Evolutionary conservation across 2,329 filamentous ascomycete genomes (phyloP), one percentile per base, ranked within the genome.

Genomic region (Aspergillus tubingensis): DNA sequence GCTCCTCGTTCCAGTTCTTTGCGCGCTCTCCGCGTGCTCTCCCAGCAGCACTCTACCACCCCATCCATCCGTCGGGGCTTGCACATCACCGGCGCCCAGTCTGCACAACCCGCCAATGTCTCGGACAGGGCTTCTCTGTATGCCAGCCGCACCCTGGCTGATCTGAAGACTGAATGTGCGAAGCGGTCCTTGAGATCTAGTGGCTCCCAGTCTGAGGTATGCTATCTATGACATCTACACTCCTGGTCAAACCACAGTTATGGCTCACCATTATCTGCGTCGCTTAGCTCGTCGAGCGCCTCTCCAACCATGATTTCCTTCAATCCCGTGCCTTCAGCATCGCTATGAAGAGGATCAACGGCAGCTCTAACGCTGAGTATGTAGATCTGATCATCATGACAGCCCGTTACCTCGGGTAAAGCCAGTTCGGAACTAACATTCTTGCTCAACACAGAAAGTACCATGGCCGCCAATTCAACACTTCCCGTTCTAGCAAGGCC

Each of bases 81-180:
- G 53, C 83, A 85, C 76, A 86, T 87, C 77, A 88, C 86, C 38
- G 85, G 85, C 57, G 82, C 82, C 41, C 79, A 85, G 27, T 85
- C 84, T 54, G 85, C 82, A 62, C 69, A 84, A 76, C 65, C 79
- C 72, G 68, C 76, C 79, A 75, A 79, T 74, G 68, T 81, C 68
- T 71, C 79, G 32, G 83, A 85, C 66, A 82, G 82, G 67, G 77
- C 82, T 17, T 79, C 79, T 44, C 70, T 80, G 58, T 83, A 83
- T 60, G 76, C 81, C 36, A 80, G 83, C 59, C 80, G 80, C 62
- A 82, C 79, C 62, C 73, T 85, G 48, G 76, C 80, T 53, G 81
- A 83, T 57, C 78, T 85, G 30, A 80, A 80, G 65, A 70, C 70
- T 13, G 83, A 85, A 65, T 84, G 82, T 74, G 74, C 80, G 68